Percentiles rank a stretch among this genome's conserved stretches.
phyloP scores from a whole-genome alignment of 2,329 filamentous ascomycete genomes.

The Ceratocystis cubensis region DNA sequence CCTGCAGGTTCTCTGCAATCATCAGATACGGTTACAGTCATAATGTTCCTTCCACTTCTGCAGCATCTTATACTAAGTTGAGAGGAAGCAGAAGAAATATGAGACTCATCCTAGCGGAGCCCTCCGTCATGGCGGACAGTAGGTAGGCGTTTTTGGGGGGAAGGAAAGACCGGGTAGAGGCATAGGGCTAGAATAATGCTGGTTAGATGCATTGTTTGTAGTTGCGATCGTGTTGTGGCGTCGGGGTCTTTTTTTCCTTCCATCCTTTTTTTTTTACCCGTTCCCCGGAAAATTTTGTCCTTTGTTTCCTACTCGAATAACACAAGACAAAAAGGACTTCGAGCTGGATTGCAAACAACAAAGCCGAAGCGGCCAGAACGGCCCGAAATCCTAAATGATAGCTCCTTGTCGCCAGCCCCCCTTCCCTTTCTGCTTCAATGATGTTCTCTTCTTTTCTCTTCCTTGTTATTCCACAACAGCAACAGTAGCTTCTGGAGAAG shows the following conservation, averaged over 20 bases:
- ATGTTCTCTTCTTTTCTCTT: constrained; percentile 8
- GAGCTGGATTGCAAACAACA: background rate
- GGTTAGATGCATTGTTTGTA: constrained; percentile 8
- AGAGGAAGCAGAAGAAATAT: background rate
- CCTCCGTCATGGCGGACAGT: background rate
- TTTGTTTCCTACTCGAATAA: background rate
- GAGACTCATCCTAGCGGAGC: background rate
- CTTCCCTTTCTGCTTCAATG: background rate
- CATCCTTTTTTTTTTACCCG: background rate
- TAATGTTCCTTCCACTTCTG: background rate
- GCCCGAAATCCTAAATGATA: constrained; percentile 12
- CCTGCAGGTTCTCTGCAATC: constrained; percentile 1
- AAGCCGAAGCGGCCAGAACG: constrained; percentile 5
- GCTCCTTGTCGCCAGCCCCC: background rate
- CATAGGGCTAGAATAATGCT: constrained; percentile 12
- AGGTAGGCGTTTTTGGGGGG: background rate
- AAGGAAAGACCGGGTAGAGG: constrained; percentile 8
- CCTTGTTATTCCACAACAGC: background rate
- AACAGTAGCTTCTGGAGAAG: background rate
- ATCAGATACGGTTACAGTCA: background rate
- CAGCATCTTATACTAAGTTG: background rate
- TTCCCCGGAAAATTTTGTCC: background rate
- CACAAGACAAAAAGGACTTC: background rate
- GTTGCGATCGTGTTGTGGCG: background rate
- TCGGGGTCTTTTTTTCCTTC: background rate